Base-by-base conservation (phyloP, 805 yeast species). In the Wickerhamiella azymoides region DNA sequence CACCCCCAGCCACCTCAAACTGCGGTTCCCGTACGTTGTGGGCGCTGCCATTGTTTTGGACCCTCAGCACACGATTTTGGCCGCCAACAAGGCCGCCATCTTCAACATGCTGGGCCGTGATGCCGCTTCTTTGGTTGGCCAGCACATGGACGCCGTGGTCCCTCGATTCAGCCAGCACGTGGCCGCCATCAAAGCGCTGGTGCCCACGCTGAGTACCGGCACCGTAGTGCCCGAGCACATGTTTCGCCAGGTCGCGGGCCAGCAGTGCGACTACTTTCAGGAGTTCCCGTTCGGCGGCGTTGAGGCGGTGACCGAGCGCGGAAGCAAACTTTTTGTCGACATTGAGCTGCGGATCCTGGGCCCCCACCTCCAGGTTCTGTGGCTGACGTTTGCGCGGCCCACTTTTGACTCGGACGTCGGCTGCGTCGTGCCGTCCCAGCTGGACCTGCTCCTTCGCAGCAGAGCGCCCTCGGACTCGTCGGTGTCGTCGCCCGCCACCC, bases 171-270 rank as follows among this genome's bases (percentile, higher is more conserved):
- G n/a, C 2, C 60, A 62, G 3, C 63, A 76, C 17, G 57, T 78
- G 42, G 58, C 62, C 1, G 51, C 43, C 6, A 65, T 70, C 27
- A 71, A 24, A 56, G 63, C 16, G 49, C 73, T 50, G 62, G 50
- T 63, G 27, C 74, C 42, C 11, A 16, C 45, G 30, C 14, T 44
- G 37, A 26, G 41, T 10, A 51, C 80, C 0, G 96, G 96, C 1
- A 63, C 84, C 43, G 95, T 88, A 0, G 65, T 88, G 10, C 94
- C 96, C 0, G 97, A 88, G 61, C 96, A 86, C 62, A 80, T 82
- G 58, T 86, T 89, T 64, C 72, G 96, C 50, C 77, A 79, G 52
- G 49, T 57, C 5, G 59, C 55, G 9, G 54, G 59, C n/a, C 35
- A 50, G 43, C 10, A 47, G 39, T 36, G 47, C 46, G 70, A 25